Base-by-base conservation (phyloP, 2,329 filamentous ascomycete species). In the Ceratocystis diversiconidia region DNA sequence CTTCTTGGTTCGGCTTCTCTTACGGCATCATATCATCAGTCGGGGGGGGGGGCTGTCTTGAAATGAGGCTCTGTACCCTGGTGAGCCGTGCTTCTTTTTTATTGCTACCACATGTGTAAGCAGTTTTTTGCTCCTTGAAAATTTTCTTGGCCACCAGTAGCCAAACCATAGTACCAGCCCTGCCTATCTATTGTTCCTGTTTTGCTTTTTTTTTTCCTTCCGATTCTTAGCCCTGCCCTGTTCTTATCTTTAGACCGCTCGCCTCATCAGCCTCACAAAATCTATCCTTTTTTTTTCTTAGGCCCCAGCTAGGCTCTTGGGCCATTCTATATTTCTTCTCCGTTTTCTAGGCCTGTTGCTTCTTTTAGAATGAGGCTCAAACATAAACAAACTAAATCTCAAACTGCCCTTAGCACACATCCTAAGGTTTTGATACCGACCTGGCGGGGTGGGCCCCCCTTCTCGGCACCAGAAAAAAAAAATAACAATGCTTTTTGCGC, bases 281-380 rank as follows among this genome's bases (percentile, higher is more conserved):
- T 22, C 2, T 46, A 8, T 46, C 17, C 1, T 10, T 46, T 28
- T 44, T 44, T 61, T 46, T 4, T 25, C 5, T 46, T 25, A 17
- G 30, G 30, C 30, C 7, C 59, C 8, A 10, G n/a, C 17, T 41
- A n/a, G 19, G n/a, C 25, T 15, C 59, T 61, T 61, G 36, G 52
- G 25, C 19, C 25, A 1, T 36, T 28, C 3, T 44, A 28, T 22
- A 2, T n/a, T 22, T 43, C 19, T 36, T 61, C 59, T 43, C 32
- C 32, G 25, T 22, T 43, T 41, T 61, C 19, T 41, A 44, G 32
- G 3, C 19, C 12, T 43, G 32, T 32, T 44, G 32, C 59, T 44
- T 44, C 59, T 61, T 61, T 61, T 61, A 41, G 36, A 43, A 22
- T 61, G 32, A 61, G 59, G 52, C 52, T 59, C 52, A 30, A 61